These are phyloP conservation scores for Cenococcum geophilum DNA, from an alignment of 495 filamentous ascomycete genomes.

Conservation along the genomic window DNA sequence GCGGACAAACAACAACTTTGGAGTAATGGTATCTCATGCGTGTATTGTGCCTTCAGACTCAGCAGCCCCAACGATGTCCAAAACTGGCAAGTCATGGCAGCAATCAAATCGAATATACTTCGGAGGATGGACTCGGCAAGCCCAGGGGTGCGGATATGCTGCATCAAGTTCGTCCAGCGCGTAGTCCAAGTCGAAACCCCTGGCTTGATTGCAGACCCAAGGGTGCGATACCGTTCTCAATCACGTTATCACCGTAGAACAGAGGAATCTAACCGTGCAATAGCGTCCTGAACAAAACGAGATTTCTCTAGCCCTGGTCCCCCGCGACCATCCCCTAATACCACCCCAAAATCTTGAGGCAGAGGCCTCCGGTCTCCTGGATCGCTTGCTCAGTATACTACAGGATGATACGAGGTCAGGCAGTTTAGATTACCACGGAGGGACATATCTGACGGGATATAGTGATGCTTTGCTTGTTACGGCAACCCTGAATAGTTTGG, in stretches of 20 bases:
- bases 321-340: conserved; percentile 70
- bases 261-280: conserved; percentile 12
- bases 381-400: conserved; percentile 78
- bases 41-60: conserved; percentile 51
- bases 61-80: conserved; percentile 70
- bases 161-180: conserved; percentile 92
- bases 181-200: conserved; percentile 89
- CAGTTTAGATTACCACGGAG: background rate
- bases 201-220: conserved; percentile 72
- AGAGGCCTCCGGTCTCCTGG: conserved; percentile 80
- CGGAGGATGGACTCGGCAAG: conserved; percentile 79
- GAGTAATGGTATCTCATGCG: conserved; percentile 11
- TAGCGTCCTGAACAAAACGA: conserved; percentile 81
- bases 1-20: conserved; percentile 11
- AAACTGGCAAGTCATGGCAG: conserved; percentile 79
- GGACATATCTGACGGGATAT: conserved; percentile 13
- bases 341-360: conserved; percentile 77
- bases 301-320: conserved; percentile 77
- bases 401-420: conserved; percentile 77
- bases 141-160: conserved; percentile 75
- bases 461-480: conserved; percentile 89
- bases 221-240: conserved; percentile 46
- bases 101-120: conserved; percentile 83
- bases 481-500: conserved; percentile 82
- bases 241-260: background rate